Evolutionary conservation across 768 basidiomycete genomes (phyloP).

Genomic region (Xerocomellus intermedius): DNA sequence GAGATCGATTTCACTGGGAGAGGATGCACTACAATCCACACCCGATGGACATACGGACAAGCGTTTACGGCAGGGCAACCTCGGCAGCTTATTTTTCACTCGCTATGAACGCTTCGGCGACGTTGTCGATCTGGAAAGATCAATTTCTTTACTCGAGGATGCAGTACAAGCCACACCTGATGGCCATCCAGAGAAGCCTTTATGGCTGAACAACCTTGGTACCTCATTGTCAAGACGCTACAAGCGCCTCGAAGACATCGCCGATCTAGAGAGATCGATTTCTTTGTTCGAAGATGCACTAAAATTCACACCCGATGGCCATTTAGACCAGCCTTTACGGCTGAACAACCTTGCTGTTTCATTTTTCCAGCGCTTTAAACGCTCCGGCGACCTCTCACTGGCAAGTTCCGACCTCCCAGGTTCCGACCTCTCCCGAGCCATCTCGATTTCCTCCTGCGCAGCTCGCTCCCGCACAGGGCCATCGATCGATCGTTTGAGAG

Average conservation of each 20-base stretch:
- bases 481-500: not conserved
- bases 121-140: too few relatives aligned
- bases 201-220: too few relatives aligned
- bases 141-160: too few relatives aligned
- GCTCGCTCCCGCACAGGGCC: not conserved
- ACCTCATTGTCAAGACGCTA: too few relatives aligned
- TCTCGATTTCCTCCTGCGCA: not conserved
- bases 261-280: not conserved
- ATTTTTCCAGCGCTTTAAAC: not conserved
- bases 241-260: too few relatives aligned
- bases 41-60: not conserved
- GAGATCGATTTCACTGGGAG: not conserved
- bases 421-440: not conserved
- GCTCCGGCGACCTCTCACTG: not conserved
- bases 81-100: not conserved
- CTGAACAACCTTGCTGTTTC: not conserved
- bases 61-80: not conserved
- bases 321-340: not conserved
- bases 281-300: not conserved
- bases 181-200: not conserved
- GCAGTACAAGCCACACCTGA: not conserved
- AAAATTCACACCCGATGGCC: not conserved
- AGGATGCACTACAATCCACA: not conserved
- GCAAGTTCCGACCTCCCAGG: not conserved
- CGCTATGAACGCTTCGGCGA: too few relatives aligned